A percentile compares a stretch with the other conserved stretches of the same genome.
Conservation (phyloP, 495 filamentous ascomycete species). For the Penicillium manginii region DNA sequence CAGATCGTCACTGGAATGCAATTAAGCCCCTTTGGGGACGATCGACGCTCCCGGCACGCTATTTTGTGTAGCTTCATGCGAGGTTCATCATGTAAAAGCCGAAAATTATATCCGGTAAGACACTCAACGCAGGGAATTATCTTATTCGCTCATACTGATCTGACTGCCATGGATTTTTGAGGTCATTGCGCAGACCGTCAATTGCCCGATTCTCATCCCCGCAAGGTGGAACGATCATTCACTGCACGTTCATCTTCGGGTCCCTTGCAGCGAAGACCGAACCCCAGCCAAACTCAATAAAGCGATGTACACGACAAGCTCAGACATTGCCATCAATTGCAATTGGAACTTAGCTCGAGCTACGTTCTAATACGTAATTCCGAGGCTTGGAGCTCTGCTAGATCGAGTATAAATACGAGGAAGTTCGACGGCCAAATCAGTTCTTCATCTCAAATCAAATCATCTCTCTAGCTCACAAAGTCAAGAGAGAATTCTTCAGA, state of each 20-base stretch:
- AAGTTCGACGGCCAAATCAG: slow-evolving; percentile 6
- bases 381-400: slow-evolving; percentile 6
- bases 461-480: slow-evolving; percentile 15
- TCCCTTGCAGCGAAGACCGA: slow-evolving; percentile 54
- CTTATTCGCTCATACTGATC: slow-evolving; percentile 5
- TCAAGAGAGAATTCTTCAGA: not conserved
- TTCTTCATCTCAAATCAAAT: slow-evolving; percentile 22
- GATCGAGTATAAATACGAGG: slow-evolving; percentile 29
- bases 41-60: slow-evolving; percentile 19
- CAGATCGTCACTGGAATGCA: slow-evolving; percentile 26
- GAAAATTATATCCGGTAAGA: slow-evolving; percentile 13
- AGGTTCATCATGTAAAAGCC: slow-evolving; percentile 27
- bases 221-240: slow-evolving; percentile 25
- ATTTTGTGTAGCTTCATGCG: slow-evolving; percentile 13
- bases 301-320: slow-evolving; percentile 35
- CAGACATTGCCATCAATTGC: slow-evolving; percentile 43
- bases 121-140: slow-evolving; percentile 13
- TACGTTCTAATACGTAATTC: slow-evolving; percentile 20
- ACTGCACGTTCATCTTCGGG: slow-evolving; percentile 22
- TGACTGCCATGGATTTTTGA: slow-evolving; percentile 2
- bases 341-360: slow-evolving; percentile 39
- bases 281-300: slow-evolving; percentile 18
- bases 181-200: slow-evolving; percentile 17
- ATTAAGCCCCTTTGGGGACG: slow-evolving; percentile 23
- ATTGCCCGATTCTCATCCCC: slow-evolving; percentile 14